Base-by-base conservation (phyloP, 2,329 filamentous ascomycete species). In the Colletotrichum australisinense region DNA sequence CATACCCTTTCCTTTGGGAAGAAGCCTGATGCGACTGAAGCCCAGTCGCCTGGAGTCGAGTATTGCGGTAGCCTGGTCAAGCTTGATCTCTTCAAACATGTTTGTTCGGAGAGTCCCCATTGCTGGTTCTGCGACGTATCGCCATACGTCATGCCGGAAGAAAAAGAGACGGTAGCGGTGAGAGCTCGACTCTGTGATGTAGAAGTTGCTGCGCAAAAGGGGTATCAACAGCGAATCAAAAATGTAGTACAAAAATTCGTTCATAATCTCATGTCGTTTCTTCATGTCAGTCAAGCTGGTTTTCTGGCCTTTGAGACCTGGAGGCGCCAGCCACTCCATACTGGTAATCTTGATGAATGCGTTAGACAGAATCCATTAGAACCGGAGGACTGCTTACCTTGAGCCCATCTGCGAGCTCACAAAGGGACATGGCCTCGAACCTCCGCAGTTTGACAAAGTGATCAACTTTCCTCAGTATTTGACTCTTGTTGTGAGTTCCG, bases 101-200 rank as follows among this genome's bases (percentile, higher is more conserved):
- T 84, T 88, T 2, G 84, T 76, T 78, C 93, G 97, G 26, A 98
- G 84, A 1, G 84, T 84, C 1, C 86, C 81, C 79, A 98, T 85
- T 0, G 93, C 90, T 7, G 95, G 93, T 77, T 95, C 92, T 1
- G 93, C 91, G 42, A 98, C 82, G 53, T 88, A 88, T 63, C 90
- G 91, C 97, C 97, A 99, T 11, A 97, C 87, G 81, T 99, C 97
- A 76, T 99, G 97, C 4, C 96, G 93, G 80, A 98, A 98, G 83
- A 95, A 99, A 81, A 97, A 98, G 1, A 98, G 84, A 32, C 91
- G 91, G 77, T 97, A 95, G 19, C 93, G 92, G 79, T 98, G 91
- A 1, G 87, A 86, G 75, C 91, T 95, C 0, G 95, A 97, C 81
- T 99, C 97, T 0, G 97, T 99, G 49, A 98, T 94, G 79, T 98